phyloP scores from a whole-genome alignment of 1,284 basidiomycete genomes.

The Microbotryomycetes sp. region DNA sequence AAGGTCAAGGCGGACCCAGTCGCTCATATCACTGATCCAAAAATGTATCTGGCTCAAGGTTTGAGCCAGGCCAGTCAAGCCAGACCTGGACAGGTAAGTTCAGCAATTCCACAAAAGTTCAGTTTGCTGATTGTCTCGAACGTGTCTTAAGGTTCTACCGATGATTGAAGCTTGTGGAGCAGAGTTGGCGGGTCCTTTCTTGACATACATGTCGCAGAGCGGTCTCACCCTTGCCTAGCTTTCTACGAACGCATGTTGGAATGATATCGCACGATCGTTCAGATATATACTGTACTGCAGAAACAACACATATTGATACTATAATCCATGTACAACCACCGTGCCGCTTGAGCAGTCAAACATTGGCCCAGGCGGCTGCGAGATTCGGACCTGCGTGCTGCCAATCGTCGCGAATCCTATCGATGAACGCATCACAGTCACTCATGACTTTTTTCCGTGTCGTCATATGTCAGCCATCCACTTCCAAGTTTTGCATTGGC shows the following conservation, averaged over 20 bases:
- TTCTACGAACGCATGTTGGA: neutral
- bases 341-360: neutral
- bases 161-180: neutral
- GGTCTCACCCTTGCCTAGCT: neutral
- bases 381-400: neutral
- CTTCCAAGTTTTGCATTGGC: too few species aligned
- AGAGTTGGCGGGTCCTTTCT: neutral
- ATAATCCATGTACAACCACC: too few species aligned
- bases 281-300: too few species aligned
- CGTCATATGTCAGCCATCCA: too few species aligned
- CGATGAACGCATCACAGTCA: neutral
- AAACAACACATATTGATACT: too few species aligned
- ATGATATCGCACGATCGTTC: too few species aligned
- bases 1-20: slow-evolving; percentile 42
- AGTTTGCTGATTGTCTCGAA: neutral
- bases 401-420: neutral
- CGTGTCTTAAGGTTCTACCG: neutral
- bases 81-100: slow-evolving; percentile 42
- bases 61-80: slow-evolving; percentile 37
- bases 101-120: too few species aligned
- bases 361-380: neutral
- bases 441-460: neutral
- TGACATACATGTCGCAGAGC: neutral
- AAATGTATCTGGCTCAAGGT: slow-evolving; percentile 41
- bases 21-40: slow-evolving; percentile 42